Evolutionary conservation across 2,329 filamentous ascomycete genomes (phyloP).

Genomic region (Colletotrichum sp.): DNA sequence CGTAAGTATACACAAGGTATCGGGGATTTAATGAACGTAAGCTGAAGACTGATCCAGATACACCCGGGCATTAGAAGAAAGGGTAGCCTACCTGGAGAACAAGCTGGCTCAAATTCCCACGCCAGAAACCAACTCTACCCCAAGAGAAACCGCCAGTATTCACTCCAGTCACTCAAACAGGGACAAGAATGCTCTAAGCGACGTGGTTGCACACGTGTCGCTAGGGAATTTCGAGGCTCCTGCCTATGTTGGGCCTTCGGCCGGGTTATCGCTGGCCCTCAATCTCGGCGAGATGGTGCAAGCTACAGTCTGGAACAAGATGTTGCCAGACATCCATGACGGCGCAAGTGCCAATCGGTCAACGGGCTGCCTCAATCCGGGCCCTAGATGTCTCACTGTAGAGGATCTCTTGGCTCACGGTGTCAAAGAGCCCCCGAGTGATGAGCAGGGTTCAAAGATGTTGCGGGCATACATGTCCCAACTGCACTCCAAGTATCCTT

Average conservation of each 20-base stretch:
- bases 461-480: constrained; percentile 49
- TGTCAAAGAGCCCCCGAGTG: constrained; percentile 47
- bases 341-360: constrained; percentile 7
- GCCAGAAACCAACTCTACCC: not conserved
- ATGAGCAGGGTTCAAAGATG: constrained; percentile 47
- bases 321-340: constrained; percentile 32
- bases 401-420: constrained; percentile 45
- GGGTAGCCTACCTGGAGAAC: constrained; percentile 44
- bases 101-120: constrained; percentile 22
- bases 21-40: not conserved
- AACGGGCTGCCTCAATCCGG: not conserved
- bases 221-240: constrained; percentile 48
- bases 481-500: constrained; percentile 54
- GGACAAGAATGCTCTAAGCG: constrained; percentile 32
- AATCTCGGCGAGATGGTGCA: constrained; percentile 59
- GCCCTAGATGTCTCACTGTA: constrained; percentile 30
- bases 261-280: constrained; percentile 51
- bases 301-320: constrained; percentile 58
- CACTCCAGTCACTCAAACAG: not conserved
- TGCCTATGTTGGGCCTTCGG: constrained; percentile 48
- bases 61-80: constrained; percentile 44
- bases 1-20: not conserved
- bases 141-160: not conserved
- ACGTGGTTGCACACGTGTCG: constrained; percentile 54
- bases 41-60: constrained; percentile 32